Evolutionary conservation across 1,139 yeast species (phyloP).

Genomic region (Arxiozyma heterogenica): DNA sequence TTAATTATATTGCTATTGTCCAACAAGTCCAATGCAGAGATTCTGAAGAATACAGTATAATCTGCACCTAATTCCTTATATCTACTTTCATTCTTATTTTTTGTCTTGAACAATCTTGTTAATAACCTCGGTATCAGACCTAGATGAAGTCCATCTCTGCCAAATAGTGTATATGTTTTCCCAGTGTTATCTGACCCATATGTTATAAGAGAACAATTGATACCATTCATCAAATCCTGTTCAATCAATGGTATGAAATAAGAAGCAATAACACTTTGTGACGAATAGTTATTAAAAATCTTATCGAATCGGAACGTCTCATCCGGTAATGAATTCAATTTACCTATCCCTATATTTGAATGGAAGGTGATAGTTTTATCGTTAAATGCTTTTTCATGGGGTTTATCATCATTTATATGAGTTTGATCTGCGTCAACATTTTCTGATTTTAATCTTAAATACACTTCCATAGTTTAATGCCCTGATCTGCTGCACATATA

Average conservation of each 20-base stretch:
- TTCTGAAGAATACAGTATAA: background rate
- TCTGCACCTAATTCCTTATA: background rate
- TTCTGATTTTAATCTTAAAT: slow-evolving; percentile 7
- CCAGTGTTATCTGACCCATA: slow-evolving; percentile 91
- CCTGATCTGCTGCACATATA: too few species aligned
- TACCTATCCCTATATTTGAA: slow-evolving; percentile 26
- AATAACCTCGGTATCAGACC: slow-evolving; percentile 1
- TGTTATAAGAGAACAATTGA: slow-evolving; percentile 76
- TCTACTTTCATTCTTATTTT: background rate
- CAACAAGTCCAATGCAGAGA: background rate
- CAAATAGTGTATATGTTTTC: slow-evolving; percentile 81
- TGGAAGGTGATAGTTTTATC: slow-evolving; percentile 2
- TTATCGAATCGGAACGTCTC: slow-evolving; percentile 55
- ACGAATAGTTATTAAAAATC: slow-evolving; percentile 39
- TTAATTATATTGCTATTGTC: background rate
- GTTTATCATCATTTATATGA: slow-evolving; percentile 1
- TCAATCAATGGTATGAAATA: slow-evolving; percentile 54
- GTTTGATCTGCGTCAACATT: background rate
- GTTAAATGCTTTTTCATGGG: background rate
- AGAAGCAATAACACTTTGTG: slow-evolving; percentile 25
- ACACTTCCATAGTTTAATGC: background rate
- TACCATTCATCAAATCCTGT: slow-evolving; percentile 43
- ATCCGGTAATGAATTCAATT: slow-evolving; percentile 3
- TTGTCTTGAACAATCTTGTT: background rate
- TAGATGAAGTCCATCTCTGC: slow-evolving; percentile 26